Evolutionary conservation across 805 yeast species (phyloP).

Genomic region (Monosporozyma aerobia): DNA sequence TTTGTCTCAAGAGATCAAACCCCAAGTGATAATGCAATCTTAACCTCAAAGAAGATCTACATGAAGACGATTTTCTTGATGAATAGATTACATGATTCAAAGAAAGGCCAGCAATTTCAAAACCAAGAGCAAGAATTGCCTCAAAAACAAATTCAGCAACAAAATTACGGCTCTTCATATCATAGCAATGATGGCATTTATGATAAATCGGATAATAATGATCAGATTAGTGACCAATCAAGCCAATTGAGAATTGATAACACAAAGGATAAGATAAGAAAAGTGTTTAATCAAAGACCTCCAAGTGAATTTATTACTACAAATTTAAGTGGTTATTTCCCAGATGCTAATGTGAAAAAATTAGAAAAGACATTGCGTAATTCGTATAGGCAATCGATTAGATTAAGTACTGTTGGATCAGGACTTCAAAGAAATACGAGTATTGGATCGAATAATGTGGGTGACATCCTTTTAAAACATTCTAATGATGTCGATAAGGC

Average conservation of each 20-base stretch:
- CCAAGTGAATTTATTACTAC: constrained; percentile 87
- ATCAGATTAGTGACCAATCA: neutral
- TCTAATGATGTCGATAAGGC: constrained; percentile 48
- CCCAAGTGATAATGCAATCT: constrained; percentile 55
- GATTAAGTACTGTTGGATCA: constrained; percentile 30
- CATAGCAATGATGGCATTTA: neutral
- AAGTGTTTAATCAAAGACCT: constrained; percentile 79
- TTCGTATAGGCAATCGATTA: constrained; percentile 69
- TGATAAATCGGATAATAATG: neutral
- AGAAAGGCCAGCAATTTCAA: neutral
- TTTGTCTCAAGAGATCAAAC: constrained; percentile 54
- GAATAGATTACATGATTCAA: neutral
- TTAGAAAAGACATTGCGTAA: constrained; percentile 75
- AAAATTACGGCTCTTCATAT: neutral
- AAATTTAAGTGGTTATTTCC: constrained; percentile 84
- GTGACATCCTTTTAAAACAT: constrained; percentile 51
- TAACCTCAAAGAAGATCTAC: constrained; percentile 42
- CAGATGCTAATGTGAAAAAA: constrained; percentile 62
- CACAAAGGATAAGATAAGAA: constrained; percentile 27
- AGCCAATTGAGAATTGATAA: constrained; percentile 15
- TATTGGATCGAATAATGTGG: constrained; percentile 43
- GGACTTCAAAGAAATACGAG: constrained; percentile 22
- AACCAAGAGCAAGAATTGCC: neutral
- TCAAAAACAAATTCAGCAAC: neutral
- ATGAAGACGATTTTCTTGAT: constrained; percentile 12